Evolutionary conservation across 2,329 filamentous ascomycete genomes (phyloP).

Genomic region (Penicillium sp.): DNA sequence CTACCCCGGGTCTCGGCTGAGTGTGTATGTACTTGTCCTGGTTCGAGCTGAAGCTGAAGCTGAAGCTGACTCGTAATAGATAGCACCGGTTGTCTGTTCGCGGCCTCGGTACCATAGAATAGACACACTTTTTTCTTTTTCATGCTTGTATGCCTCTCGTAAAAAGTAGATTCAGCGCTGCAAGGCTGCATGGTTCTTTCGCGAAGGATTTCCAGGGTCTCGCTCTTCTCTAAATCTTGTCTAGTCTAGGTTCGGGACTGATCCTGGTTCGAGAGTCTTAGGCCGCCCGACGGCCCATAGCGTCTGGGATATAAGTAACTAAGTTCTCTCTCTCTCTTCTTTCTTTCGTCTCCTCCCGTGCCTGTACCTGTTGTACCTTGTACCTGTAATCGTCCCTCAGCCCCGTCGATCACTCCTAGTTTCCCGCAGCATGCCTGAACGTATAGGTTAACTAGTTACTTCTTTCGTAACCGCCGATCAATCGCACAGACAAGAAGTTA

Average conservation of each 20-base stretch:
- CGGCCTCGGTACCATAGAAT: slow-evolving; percentile 8
- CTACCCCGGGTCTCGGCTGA: slow-evolving; percentile 7
- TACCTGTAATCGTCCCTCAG: not conserved
- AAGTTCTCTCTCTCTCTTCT: not conserved
- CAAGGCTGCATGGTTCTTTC: not conserved
- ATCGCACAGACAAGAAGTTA: slow-evolving; percentile 1
- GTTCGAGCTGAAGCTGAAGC: slow-evolving; percentile 7
- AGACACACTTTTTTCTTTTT: not conserved
- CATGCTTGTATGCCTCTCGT: not conserved
- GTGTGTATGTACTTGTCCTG: not conserved
- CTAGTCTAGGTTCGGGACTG: not conserved
- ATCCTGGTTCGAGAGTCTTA: not conserved
- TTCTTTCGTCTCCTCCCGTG: not conserved
- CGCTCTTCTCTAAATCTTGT: not conserved
- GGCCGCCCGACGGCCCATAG: not conserved
- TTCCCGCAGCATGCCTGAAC: not conserved
- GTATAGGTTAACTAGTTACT: not conserved
- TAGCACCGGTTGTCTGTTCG: slow-evolving; percentile 5
- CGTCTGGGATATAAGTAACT: not conserved
- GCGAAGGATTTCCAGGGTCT: not conserved
- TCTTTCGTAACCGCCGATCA: not conserved
- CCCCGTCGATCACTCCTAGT: not conserved
- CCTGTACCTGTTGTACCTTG: slow-evolving; percentile 3
- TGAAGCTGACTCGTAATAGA: slow-evolving; percentile 1
- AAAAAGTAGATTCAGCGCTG: not conserved